Conservation (phyloP, 2,329 filamentous ascomycete species). For the Emmonsia crescens region DNA sequence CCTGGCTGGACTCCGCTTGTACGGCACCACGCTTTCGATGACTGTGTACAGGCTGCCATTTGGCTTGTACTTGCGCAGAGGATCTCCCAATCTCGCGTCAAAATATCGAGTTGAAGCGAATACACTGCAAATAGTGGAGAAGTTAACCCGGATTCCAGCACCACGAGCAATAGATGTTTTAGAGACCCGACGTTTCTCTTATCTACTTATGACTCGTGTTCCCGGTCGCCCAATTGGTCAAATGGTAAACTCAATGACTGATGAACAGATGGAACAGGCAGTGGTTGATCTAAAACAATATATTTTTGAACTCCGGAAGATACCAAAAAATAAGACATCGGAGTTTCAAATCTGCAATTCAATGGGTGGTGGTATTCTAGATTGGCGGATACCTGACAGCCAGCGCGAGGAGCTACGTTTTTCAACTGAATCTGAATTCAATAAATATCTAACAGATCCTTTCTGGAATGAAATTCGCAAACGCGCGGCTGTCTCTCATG, state of each 20-base stretch:
- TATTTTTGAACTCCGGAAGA: conserved; percentile 8
- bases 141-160: conserved; percentile 8
- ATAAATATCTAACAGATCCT: conserved; percentile 10
- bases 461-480: conserved; percentile 9
- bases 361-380: conserved; percentile 8
- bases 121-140: conserved; percentile 9
- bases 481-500: conserved; percentile 8
- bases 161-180: conserved; percentile 10
- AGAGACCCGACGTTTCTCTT: conserved; percentile 2
- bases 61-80: conserved; percentile 11
- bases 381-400: conserved; percentile 11
- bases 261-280: conserved; percentile 9
- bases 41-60: conserved; percentile 11
- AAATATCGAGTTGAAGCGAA: conserved; percentile 9
- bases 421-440: conserved; percentile 10
- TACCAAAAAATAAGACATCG: conserved; percentile 1
- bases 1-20: conserved; percentile 6
- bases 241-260: conserved; percentile 9
- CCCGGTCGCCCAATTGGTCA: conserved; percentile 11
- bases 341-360: conserved; percentile 11
- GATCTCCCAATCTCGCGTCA: conserved; percentile 1
- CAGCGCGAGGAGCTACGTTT: conserved; percentile 11
- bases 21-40: conserved; percentile 10
- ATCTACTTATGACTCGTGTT: conserved; percentile 13
- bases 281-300: conserved; percentile 10